Evolutionary conservation across 257 asterid genomes (phyloP), one percentile per base, ranked within the genome.

Genomic region (Nicotiana obtusifolia): DNA sequence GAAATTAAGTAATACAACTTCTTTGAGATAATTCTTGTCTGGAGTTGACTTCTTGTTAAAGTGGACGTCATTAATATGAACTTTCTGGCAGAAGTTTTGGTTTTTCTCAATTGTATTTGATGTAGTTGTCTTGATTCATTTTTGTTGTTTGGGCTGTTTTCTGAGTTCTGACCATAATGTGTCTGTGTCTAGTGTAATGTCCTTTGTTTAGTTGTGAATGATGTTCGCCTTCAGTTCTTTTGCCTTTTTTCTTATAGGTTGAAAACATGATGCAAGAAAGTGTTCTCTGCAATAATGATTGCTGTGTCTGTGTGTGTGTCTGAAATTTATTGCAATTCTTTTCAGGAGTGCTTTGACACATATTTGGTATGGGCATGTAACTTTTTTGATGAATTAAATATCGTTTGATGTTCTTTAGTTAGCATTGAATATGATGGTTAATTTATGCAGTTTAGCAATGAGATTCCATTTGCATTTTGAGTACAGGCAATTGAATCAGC

Each of bases 281-380:
- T 26, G 17, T 1, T 62, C 10, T 60, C 30, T 20, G 8, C 67
- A 22, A 61, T 24, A 11, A 22, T 16, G 9, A 8, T 62, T 24
- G 35, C 4, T 4, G 10, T 24, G 17, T 61, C 14, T 59, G 15
- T 26, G 22, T 81, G 64, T 20, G 49, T 59, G 66, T 80, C 86
- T 83, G 89, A 84, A 85, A 83, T 77, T 81, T 64, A 88, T 81
- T 28, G 82, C 83, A 88, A 90, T 78, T 88, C 85, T 90, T 91
- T 93, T 91, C 97, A 90, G 97, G 97, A 90, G 88, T 92, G 84
- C 96, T 91, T 91, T 94, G 97, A 95, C 91, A 90, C 86, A 91
- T 91, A 93, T 92, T 93, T 95, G 93, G 94, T 91, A 88, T 90
- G 91, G 91, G 92, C 91, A 93, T 95, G 98, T 97, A 95, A 95